Evolutionary conservation across 768 basidiomycete species (phyloP).

Genomic region (Candolleomyces efflorescens): DNA sequence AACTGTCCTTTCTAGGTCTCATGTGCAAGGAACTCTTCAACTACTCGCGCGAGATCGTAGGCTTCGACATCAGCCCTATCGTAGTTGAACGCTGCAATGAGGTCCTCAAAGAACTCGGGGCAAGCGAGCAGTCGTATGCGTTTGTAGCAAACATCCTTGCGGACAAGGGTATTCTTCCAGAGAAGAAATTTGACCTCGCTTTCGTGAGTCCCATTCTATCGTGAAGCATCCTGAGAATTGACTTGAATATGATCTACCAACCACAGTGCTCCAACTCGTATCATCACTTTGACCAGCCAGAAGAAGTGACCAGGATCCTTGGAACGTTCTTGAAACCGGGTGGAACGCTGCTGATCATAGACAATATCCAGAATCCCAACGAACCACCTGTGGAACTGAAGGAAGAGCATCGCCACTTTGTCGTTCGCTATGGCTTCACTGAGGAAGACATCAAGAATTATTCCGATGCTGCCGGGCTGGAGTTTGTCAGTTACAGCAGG

Average conservation of each 20-base stretch:
- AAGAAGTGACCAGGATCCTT: conserved; percentile 47
- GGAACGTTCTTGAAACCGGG: conserved; percentile 56
- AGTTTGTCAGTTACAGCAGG: conserved; percentile 35
- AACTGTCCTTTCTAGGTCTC: conserved; percentile 52
- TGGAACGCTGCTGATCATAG: conserved; percentile 56
- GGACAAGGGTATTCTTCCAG: conserved; percentile 39
- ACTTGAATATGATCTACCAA: neutral
- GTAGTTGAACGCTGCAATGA: conserved; percentile 61
- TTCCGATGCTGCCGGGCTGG: conserved; percentile 54
- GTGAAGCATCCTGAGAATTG: too few species aligned
- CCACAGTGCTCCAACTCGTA: conserved; percentile 58
- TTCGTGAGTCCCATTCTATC: conserved; percentile 45
- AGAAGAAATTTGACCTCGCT: conserved; percentile 55
- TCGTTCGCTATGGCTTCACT: conserved; percentile 37
- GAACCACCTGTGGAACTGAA: neutral
- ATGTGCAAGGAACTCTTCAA: conserved; percentile 55
- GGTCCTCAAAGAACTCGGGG: conserved; percentile 44
- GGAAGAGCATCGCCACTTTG: conserved; percentile 1
- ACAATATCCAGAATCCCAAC: conserved; percentile 27
- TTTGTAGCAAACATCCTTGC: conserved; percentile 35
- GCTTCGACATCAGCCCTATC: conserved; percentile 64
- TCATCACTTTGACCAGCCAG: conserved; percentile 57
- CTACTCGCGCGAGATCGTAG: conserved; percentile 54
- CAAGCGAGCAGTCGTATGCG: conserved; percentile 59
- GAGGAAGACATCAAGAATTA: conserved; percentile 42